Percentiles rank a stretch among this genome's conserved stretches.
phyloP scores from a whole-genome alignment of 164 flowering plant genomes.

The Berberis thunbergii region DNA sequence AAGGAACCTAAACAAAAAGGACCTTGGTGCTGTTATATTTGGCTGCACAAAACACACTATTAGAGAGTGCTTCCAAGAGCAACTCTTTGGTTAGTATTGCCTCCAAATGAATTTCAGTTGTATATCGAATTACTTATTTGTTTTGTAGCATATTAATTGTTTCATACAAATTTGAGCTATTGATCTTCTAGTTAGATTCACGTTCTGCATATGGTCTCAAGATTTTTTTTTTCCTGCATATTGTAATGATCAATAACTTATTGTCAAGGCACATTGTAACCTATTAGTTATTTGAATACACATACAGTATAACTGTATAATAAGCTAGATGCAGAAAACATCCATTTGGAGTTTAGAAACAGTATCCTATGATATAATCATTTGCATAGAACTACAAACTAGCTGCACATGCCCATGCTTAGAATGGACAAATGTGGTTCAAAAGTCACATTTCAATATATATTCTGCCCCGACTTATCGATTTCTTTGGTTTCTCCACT shows the following conservation, averaged over 20 bases:
- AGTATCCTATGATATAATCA: too few relatives aligned
- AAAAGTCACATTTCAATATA: too few relatives aligned
- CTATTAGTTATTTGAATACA: too few relatives aligned
- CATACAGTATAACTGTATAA: too few relatives aligned
- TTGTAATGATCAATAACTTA: not conserved
- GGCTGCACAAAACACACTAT: slow-evolving; percentile 58
- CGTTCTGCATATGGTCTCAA: not conserved
- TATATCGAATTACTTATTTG: not conserved
- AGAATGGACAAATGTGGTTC: too few relatives aligned
- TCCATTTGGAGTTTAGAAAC: too few relatives aligned
- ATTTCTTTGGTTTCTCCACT: too few relatives aligned
- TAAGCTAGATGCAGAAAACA: too few relatives aligned
- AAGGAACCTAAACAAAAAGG: slow-evolving; percentile 39
- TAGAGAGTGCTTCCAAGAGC: slow-evolving; percentile 54
- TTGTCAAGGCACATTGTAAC: too few relatives aligned
- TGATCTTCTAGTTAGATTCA: not conserved
- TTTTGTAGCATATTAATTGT: not conserved
- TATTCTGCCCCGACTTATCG: too few relatives aligned
- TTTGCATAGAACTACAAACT: too few relatives aligned
- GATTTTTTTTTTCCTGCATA: not conserved
- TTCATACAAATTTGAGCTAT: not conserved
- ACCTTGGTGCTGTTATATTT: slow-evolving; percentile 78
- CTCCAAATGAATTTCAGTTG: not conserved
- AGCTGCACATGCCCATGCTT: too few relatives aligned
- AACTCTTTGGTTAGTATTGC: slow-evolving; percentile 60